Percentiles rank a stretch among this genome's conserved stretches.
Conservation (phyloP, 2,329 filamentous ascomycete genomes). For the Helotiales sp. region DNA sequence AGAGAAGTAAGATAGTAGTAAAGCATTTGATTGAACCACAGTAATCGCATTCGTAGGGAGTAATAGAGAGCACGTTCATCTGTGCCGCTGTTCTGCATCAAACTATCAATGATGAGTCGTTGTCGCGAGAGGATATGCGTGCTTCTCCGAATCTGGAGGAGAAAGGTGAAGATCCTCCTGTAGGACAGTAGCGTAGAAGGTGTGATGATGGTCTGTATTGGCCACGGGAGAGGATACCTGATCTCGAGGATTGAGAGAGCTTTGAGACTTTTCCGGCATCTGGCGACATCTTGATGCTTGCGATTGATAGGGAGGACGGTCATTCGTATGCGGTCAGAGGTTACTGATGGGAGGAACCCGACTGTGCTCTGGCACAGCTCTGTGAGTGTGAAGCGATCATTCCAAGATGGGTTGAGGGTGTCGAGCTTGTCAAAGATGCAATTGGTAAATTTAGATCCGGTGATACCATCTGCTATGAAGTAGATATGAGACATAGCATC, state of each 20-base stretch:
- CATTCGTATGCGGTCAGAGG: slow-evolving; percentile 63
- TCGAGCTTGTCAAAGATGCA: slow-evolving; percentile 77
- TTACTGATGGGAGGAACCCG: slow-evolving; percentile 48
- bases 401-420: slow-evolving; percentile 61
- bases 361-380: slow-evolving; percentile 76
- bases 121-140: slow-evolving; percentile 63
- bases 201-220: slow-evolving; percentile 71
- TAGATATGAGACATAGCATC: slow-evolving; percentile 71
- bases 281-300: slow-evolving; percentile 43
- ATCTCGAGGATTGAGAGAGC: slow-evolving; percentile 64
- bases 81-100: slow-evolving; percentile 39
- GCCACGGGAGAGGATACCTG: slow-evolving; percentile 67
- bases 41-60: slow-evolving; percentile 64
- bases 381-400: slow-evolving; percentile 78
- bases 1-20: slow-evolving; percentile 76
- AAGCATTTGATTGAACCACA: slow-evolving; percentile 76
- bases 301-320: slow-evolving; percentile 45
- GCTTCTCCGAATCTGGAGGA: slow-evolving; percentile 76
- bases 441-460: slow-evolving; percentile 64
- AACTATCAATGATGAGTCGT: slow-evolving; percentile 44
- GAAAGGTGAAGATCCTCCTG: slow-evolving; percentile 70
- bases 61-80: slow-evolving; percentile 53
- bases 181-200: slow-evolving; percentile 65
- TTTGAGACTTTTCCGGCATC: slow-evolving; percentile 58
- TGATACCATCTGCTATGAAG: slow-evolving; percentile 71